Conservation (phyloP, 257 asterid genomes). For the Solanum paucissectum region DNA sequence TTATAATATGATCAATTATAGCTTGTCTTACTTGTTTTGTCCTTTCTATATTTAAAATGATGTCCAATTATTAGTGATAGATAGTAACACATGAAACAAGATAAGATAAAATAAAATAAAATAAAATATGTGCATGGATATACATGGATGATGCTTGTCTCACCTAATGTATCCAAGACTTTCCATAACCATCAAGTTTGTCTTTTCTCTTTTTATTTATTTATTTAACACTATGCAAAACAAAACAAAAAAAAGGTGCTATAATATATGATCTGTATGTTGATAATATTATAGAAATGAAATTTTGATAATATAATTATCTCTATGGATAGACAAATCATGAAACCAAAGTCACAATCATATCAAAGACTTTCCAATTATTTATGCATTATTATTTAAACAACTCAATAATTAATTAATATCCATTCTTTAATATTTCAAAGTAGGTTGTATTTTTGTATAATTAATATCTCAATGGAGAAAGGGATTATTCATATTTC, state of each 20-base stretch:
- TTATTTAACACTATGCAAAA: neutral
- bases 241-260: neutral
- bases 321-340: conserved; percentile 15
- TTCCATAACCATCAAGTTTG: neutral
- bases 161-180: neutral
- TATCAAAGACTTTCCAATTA: conserved; percentile 4
- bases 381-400: neutral
- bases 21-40: neutral
- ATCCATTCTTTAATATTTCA: neutral
- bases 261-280: neutral
- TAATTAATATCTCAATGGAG: neutral
- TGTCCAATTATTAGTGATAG: neutral
- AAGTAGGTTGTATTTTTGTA: neutral
- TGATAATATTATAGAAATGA: neutral
- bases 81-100: neutral
- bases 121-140: neutral
- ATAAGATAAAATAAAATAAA: neutral
- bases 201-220: neutral
- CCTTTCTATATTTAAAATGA: neutral
- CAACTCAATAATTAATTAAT: neutral
- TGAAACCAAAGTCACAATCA: conserved; percentile 6
- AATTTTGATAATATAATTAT: neutral
- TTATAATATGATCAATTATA: neutral
- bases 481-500: neutral
- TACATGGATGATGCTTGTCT: neutral